These are phyloP conservation scores for Anethum foeniculum DNA, from an alignment of 140 eudicot genomes.

Conservation along the genomic window DNA sequence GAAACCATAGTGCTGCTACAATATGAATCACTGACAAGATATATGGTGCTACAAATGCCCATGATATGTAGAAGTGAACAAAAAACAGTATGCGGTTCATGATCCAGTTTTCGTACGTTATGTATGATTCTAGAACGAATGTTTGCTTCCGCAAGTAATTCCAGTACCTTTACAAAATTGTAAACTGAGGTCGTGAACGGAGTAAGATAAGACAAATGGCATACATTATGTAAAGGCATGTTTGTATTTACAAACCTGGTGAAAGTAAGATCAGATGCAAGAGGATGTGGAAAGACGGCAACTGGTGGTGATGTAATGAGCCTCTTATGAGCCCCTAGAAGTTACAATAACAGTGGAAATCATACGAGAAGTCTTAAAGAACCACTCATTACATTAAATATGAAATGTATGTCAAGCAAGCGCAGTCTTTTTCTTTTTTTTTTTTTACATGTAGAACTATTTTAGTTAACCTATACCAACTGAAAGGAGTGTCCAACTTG, in stretches of 20 bases:
- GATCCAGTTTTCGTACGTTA: slow-evolving; percentile 61
- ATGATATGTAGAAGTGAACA: slow-evolving; percentile 76
- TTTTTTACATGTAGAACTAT: background rate
- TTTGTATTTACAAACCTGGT: slow-evolving; percentile 39
- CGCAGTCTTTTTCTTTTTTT: background rate
- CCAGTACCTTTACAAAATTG: slow-evolving; percentile 60
- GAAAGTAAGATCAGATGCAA: slow-evolving; percentile 85
- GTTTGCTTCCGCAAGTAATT: slow-evolving; percentile 96
- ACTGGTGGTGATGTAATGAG: slow-evolving; percentile 91
- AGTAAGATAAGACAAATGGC: slow-evolving; percentile 5
- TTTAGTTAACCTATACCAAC: background rate
- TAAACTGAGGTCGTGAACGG: background rate
- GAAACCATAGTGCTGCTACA: slow-evolving; percentile 59
- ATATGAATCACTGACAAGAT: slow-evolving; percentile 70
- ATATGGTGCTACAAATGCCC: slow-evolving; percentile 91
- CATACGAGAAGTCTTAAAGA: background rate
- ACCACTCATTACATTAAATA: background rate
- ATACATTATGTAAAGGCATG: background rate
- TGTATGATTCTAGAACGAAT: slow-evolving; percentile 85
- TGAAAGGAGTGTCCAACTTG: background rate
- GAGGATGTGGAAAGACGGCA: slow-evolving; percentile 99
- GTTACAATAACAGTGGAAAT: background rate
- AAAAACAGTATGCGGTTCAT: slow-evolving; percentile 86
- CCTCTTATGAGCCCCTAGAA: slow-evolving; percentile 86
- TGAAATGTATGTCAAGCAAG: background rate